Percentiles rank a stretch among this genome's conserved stretches.
These are phyloP conservation scores for Zygosaccharomyces pseudobailii DNA, from an alignment of 1,139 yeast genomes.

Conservation along the genomic window DNA sequence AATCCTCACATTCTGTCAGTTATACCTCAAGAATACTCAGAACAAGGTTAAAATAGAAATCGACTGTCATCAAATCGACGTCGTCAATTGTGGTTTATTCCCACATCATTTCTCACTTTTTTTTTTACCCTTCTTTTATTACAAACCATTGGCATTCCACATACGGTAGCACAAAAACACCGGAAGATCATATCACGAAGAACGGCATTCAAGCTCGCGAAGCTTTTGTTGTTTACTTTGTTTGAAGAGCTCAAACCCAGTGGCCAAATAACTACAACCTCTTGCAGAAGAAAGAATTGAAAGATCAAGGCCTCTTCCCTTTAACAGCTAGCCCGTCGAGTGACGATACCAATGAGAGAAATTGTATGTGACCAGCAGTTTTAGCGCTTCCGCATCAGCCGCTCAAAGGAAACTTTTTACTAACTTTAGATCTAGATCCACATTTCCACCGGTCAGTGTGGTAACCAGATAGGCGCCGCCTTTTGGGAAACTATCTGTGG, in stretches of 20 bases:
- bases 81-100: no score
- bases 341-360: slow-evolving; percentile 46
- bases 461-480: slow-evolving; percentile 98
- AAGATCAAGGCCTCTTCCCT: slow-evolving; percentile 1
- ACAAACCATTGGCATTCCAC: not conserved
- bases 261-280: slow-evolving; percentile 1
- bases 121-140: no score
- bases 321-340: not conserved
- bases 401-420: slow-evolving; percentile 3
- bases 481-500: slow-evolving; percentile 97
- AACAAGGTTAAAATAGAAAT: no score
- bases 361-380: slow-evolving; percentile 41
- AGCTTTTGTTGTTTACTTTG: slow-evolving; percentile 3
- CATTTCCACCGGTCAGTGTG: slow-evolving; percentile 98
- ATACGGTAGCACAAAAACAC: slow-evolving; percentile 4
- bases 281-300: not conserved
- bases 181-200: not conserved
- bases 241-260: not conserved
- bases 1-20: no score
- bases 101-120: no score
- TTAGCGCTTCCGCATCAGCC: not conserved
- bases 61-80: no score
- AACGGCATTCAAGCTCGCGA: not conserved
- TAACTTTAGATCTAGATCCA: slow-evolving; percentile 47
- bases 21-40: no score